phyloP scores from a whole-genome alignment of 2,329 filamentous ascomycete genomes.

The Teratosphaeria nubilosa region DNA sequence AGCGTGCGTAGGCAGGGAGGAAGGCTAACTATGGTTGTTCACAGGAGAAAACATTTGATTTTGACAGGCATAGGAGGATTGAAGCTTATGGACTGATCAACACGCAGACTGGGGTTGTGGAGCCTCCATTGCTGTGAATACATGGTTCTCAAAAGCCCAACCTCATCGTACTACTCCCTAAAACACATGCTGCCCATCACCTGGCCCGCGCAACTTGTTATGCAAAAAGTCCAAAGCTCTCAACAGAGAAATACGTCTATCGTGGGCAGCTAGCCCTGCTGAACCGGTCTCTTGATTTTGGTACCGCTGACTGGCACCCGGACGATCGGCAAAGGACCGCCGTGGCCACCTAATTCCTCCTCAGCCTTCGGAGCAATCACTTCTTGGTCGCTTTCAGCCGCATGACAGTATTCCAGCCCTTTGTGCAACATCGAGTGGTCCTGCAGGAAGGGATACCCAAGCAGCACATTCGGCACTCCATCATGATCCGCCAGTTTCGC shows the following conservation, averaged over 20 bases:
- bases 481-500: conserved; percentile 4
- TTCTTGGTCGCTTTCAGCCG: conserved; percentile 2
- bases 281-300: not conserved
- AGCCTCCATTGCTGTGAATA: conserved; percentile 9
- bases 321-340: not conserved
- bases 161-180: too few relatives aligned
- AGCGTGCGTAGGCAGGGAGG: not conserved
- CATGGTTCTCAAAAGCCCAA: not conserved
- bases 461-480: conserved; percentile 10
- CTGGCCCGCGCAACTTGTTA: not conserved
- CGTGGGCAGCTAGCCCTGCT: not conserved
- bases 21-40: not conserved
- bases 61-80: conserved; percentile 34
- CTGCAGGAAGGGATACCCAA: conserved; percentile 5
- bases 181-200: not conserved
- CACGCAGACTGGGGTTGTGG: conserved; percentile 32
- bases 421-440: conserved; percentile 10
- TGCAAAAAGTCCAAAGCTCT: not conserved
- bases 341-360: not conserved
- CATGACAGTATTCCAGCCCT: conserved; percentile 8
- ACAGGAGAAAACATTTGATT: conserved; percentile 34
- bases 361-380: conserved; percentile 9
- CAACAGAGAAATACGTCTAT: not conserved
- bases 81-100: conserved; percentile 35
- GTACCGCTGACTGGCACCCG: not conserved